Evolutionary conservation across 495 filamentous ascomycete species (phyloP), one percentile per base, ranked within the genome.

Genomic region (Penicillium longicatenatum): DNA sequence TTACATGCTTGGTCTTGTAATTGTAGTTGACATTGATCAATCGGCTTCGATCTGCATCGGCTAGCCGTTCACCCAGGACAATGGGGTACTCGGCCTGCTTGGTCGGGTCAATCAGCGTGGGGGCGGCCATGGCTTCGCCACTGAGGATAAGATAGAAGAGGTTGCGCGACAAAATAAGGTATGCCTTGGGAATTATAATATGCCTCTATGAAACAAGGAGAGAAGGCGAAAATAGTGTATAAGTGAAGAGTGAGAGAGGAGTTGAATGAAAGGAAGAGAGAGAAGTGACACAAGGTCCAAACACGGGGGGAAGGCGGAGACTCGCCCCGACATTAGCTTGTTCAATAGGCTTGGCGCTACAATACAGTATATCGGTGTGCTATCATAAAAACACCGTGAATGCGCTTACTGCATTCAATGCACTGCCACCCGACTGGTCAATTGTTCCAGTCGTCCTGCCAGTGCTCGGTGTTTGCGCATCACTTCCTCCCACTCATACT

Each of bases 391-490:
- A 20, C 11, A 30, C 31, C 16, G 14, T 31, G 20, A 43, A 29
- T 54, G 41, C 26, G 6, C 5, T 39, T n/a, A 39, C 6, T 39
- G 19, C 31, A 49, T 41, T 57, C 20, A 70, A 58, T 70, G 60
- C 24, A 57, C 62, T 1, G 67, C 22, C 2, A 69, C 66, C 20
- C 64, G 64, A 52, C 65, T 67, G 4, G 86, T 86, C 54, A 98
- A 84, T 50, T 91, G 85, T 71, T 98, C 94, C 60, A 98, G 73
- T 52, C 90, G 83, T 26, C 92, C 90, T 30, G 93, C 91, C 68
- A 97, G 79, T 8, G 91, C 84, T 30, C 91, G 84, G 74, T 98
- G 94, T 61, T 96, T 91, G 71, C 86, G 88, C 68, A 96, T 89
- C 17, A 97, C 85, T 52, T 92, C 90, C 53, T 95, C 91, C 95